Percentiles rank a stretch among this genome's conserved stretches.
Conservation (phyloP, 1,284 basidiomycete species). For the Ceraceosorus bombacis region DNA sequence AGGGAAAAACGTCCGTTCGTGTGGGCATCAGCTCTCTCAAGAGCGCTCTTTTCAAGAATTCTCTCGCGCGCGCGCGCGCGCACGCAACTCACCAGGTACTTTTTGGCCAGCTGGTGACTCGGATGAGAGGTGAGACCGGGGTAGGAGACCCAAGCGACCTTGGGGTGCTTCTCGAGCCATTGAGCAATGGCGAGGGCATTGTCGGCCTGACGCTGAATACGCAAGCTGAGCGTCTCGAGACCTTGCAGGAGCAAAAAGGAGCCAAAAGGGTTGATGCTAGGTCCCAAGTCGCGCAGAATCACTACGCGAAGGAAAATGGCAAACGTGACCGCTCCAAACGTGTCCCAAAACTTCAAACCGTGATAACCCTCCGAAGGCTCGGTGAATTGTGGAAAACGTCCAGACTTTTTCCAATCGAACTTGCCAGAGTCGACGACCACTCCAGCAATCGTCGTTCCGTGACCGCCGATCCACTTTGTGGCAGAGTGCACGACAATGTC, state of each 20-base stretch:
- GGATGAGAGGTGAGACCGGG: constrained; percentile 64
- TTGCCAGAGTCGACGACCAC: constrained; percentile 72
- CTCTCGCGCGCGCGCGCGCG: no score
- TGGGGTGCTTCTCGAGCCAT: constrained; percentile 65
- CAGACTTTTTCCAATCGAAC: constrained; percentile 72
- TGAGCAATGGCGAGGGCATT: constrained; percentile 68
- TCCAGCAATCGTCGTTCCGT: constrained; percentile 79
- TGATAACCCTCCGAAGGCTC: constrained; percentile 77
- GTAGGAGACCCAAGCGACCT: constrained; percentile 74
- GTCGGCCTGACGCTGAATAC: constrained; percentile 66
- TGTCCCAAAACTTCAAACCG: constrained; percentile 56
- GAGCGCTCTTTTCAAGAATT: no score
- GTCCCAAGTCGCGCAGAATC: constrained; percentile 70
- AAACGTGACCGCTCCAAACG: constrained; percentile 66
- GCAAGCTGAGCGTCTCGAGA: constrained; percentile 73
- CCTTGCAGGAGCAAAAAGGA: constrained; percentile 78
- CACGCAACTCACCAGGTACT: constrained; percentile 28
- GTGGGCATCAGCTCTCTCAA: no score
- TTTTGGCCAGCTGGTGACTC: constrained; percentile 60
- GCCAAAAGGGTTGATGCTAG: constrained; percentile 68
- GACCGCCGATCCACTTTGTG: constrained; percentile 86
- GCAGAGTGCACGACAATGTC: constrained; percentile 81
- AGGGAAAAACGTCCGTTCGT: no score
- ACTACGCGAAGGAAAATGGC: constrained; percentile 67
- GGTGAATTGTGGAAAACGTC: constrained; percentile 73